Conservation (phyloP, 2,329 filamentous ascomycete species). For the Escovopsis weberi region DNA sequence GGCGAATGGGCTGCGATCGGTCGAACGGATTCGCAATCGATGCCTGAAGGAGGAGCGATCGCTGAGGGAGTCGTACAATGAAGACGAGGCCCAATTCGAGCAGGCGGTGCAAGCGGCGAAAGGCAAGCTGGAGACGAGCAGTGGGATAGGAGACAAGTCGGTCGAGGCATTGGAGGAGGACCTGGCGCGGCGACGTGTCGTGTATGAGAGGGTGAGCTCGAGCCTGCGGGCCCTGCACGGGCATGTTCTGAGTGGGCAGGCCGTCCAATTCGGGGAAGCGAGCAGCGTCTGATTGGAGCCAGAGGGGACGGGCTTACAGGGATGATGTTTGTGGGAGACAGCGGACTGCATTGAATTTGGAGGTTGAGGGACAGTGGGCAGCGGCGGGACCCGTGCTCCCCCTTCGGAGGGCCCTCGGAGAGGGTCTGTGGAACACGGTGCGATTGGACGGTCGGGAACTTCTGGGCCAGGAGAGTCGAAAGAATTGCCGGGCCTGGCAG, state of each 20-base stretch:
- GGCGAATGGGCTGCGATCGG: constrained; percentile 8
- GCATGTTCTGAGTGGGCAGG: constrained; percentile 6
- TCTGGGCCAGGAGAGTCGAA: background rate
- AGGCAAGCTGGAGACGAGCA: constrained; percentile 4
- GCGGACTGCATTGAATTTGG: background rate
- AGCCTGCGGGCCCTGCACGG: constrained; percentile 11
- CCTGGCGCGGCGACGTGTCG: constrained; percentile 5
- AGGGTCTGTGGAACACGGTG: background rate
- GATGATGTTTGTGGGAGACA: background rate
- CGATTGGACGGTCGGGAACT: background rate
- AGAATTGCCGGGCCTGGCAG: background rate
- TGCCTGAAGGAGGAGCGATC: constrained; percentile 9
- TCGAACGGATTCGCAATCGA: constrained; percentile 11
- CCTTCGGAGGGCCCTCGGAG: too few relatives aligned
- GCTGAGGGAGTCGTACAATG: constrained; percentile 8
- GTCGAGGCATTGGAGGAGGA: constrained; percentile 7
- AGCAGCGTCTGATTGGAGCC: background rate
- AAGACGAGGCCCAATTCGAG: constrained; percentile 10
- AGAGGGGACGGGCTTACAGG: background rate
- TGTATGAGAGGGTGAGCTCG: constrained; percentile 9
- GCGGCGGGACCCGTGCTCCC: too few relatives aligned
- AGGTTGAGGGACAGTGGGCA: too few relatives aligned
- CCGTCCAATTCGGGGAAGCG: background rate
- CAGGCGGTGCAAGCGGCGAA: constrained; percentile 3
- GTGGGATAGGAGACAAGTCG: constrained; percentile 1